Base-by-base conservation (phyloP, 805 yeast species). In the Priceomyces carsonii region DNA sequence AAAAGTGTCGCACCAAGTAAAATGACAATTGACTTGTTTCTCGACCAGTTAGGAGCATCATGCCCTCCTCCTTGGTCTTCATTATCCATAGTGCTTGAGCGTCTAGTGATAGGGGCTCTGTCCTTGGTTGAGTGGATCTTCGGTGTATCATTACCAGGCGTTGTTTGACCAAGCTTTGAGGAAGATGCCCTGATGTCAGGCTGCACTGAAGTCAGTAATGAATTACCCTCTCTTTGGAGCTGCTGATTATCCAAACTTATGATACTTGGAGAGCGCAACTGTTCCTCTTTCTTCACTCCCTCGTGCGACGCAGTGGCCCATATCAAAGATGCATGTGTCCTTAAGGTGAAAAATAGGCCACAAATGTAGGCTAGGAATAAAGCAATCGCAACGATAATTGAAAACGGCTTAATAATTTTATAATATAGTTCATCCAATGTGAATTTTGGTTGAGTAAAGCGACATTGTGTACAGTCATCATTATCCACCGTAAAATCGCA, bases 31-130 rank as follows among this genome's bases (percentile, higher is more conserved):
- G 96, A 85, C 60, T 89, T 91, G 10, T 67, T 66, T 51, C 91
- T 76, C 5, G 95, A 82, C 99, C 99, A 93, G 56, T 93, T 93
- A 29, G 99, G 98, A 0, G 97, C 95, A 57, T 89, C 97, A 49
- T 91, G 97, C 1, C 95, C 95, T 4, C 84, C 83, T 52, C 57
- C 67, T 38, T 51, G 61, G 6, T 50, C 59, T 8, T 50, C 53
- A 16, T 44, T 48, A 29, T 42, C 43, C 15, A 33, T 36, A 10
- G 25, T n/a, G 14, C 26, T 29, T 17, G 28, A 9, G n/a, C 25
- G 23, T 14, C 27, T 27, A 8, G 19, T 34, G 29, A 33, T 15
- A 15, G 14, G n/a, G 9, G 18, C 13, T 17, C 20, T 29, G 23
- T 35, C 24, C 13, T 29, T 18, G n/a, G 17, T 32, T 4, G 16